Conservation (phyloP, 176 grass and related monocot species). For the Juncus effusus region DNA sequence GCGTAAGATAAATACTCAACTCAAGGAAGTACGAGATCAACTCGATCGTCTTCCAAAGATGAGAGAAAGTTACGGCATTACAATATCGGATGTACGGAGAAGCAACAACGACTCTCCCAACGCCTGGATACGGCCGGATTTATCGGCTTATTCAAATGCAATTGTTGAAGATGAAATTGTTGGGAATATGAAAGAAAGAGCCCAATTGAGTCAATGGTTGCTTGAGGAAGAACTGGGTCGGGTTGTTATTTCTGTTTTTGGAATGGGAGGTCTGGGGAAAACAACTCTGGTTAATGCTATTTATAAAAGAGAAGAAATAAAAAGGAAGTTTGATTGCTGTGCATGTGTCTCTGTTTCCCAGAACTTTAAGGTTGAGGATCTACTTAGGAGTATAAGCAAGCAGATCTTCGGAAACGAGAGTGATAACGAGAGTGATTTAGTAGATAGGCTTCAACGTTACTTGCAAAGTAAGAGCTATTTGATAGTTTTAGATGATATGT, state of each 20-base stretch:
- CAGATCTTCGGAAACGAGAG: slow-evolving; percentile 25
- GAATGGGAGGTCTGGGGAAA: slow-evolving; percentile 24
- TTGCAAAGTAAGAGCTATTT: slow-evolving; percentile 11
- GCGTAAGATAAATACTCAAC: slow-evolving; percentile 15
- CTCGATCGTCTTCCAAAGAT: slow-evolving; percentile 29
- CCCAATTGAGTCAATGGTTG: background rate
- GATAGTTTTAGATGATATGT: slow-evolving; percentile 37
- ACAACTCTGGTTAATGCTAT: slow-evolving; percentile 15
- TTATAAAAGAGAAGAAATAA: slow-evolving; percentile 10
- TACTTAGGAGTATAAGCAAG: background rate
- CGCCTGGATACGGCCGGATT: background rate
- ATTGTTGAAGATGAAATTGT: slow-evolving; percentile 1
- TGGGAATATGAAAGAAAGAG: background rate
- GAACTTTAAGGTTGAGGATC: background rate
- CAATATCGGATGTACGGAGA: background rate
- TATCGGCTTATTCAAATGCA: background rate
- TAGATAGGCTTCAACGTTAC: slow-evolving; percentile 25
- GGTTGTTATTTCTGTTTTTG: background rate
- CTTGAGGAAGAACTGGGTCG: background rate
- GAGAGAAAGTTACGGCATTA: slow-evolving; percentile 34
- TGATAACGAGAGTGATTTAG: no score
- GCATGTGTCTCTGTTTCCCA: slow-evolving; percentile 12
- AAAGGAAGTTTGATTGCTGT: background rate
- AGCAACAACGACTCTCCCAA: slow-evolving; percentile 1
- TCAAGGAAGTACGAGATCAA: slow-evolving; percentile 36